Evolutionary conservation across 345 rosid species (phyloP).

Genomic region (Fremontodendron californicum): DNA sequence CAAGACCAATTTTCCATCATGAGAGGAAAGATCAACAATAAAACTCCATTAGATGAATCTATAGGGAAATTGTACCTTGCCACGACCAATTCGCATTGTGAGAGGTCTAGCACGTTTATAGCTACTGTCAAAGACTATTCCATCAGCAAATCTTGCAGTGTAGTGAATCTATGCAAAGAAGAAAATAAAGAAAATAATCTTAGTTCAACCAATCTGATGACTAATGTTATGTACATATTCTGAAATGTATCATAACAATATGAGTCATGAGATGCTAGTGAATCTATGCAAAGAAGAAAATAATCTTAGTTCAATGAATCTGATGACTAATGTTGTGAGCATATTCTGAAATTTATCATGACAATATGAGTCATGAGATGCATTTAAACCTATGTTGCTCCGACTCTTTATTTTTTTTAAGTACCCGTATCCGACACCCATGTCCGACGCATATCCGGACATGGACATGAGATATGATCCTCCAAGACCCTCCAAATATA

Average conservation of each 20-base stretch:
- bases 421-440: too few relatives aligned
- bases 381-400: too few relatives aligned
- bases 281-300: too few relatives aligned
- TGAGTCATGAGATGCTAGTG: background rate
- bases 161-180: constrained; percentile 56
- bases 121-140: constrained; percentile 86
- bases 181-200: background rate
- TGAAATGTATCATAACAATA: background rate
- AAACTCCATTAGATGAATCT: background rate
- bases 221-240: background rate
- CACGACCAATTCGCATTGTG: constrained; percentile 88
- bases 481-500: too few relatives aligned
- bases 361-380: too few relatives aligned
- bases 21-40: background rate
- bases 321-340: too few relatives aligned
- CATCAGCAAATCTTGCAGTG: constrained; percentile 91
- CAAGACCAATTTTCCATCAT: background rate
- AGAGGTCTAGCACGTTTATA: constrained; percentile 91
- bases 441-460: too few relatives aligned
- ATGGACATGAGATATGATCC: too few relatives aligned
- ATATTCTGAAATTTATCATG: too few relatives aligned
- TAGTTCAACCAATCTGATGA: background rate
- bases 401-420: too few relatives aligned
- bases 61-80: constrained; percentile 48
- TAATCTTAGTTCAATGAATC: too few relatives aligned